These are phyloP conservation scores for Ceratocystis alfenasii DNA, from an alignment of 2,329 filamentous ascomycete species.

Conservation along the genomic window DNA sequence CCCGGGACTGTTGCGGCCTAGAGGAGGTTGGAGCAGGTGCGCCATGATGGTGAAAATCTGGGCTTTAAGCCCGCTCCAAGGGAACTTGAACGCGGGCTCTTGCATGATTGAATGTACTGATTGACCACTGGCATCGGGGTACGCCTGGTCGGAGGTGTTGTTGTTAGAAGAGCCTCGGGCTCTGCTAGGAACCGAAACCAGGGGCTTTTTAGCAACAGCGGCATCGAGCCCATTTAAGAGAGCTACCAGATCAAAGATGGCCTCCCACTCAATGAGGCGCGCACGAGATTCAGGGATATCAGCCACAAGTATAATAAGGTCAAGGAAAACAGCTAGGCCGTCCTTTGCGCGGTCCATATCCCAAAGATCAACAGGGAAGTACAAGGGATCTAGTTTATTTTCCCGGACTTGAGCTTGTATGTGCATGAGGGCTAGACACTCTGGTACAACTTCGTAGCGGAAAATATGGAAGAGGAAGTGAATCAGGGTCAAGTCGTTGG, in stretches of 20 bases:
- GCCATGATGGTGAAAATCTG: slow-evolving; percentile 84
- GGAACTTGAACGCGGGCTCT: slow-evolving; percentile 50
- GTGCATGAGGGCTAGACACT: slow-evolving; percentile 88
- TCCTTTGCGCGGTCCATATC: slow-evolving; percentile 97
- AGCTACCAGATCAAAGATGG: slow-evolving; percentile 76
- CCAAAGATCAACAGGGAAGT: slow-evolving; percentile 92
- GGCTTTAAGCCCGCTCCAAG: slow-evolving; percentile 71
- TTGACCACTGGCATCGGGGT: slow-evolving; percentile 14
- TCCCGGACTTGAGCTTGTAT: slow-evolving; percentile 81
- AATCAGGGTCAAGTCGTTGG: slow-evolving; percentile 34
- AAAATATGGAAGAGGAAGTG: slow-evolving; percentile 92
- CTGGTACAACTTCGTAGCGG: slow-evolving; percentile 80
- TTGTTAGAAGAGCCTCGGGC: slow-evolving; percentile 29
- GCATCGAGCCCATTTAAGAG: slow-evolving; percentile 77
- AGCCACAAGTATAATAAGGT: slow-evolving; percentile 81
- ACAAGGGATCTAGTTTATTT: slow-evolving; percentile 60
- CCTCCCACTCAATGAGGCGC: slow-evolving; percentile 83
- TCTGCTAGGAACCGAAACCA: slow-evolving; percentile 34
- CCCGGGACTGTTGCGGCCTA: slow-evolving; percentile 46
- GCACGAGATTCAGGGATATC: slow-evolving; percentile 74
- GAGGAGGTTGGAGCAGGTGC: slow-evolving; percentile 74
- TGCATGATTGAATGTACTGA: slow-evolving; percentile 37
- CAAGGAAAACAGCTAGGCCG: slow-evolving; percentile 83
- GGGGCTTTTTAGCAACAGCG: slow-evolving; percentile 71
- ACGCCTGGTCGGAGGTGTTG: slow-evolving; percentile 34